These are phyloP conservation scores for Arthroderma sp. DNA, from an alignment of 2,329 filamentous ascomycete genomes.

Conservation along the genomic window DNA sequence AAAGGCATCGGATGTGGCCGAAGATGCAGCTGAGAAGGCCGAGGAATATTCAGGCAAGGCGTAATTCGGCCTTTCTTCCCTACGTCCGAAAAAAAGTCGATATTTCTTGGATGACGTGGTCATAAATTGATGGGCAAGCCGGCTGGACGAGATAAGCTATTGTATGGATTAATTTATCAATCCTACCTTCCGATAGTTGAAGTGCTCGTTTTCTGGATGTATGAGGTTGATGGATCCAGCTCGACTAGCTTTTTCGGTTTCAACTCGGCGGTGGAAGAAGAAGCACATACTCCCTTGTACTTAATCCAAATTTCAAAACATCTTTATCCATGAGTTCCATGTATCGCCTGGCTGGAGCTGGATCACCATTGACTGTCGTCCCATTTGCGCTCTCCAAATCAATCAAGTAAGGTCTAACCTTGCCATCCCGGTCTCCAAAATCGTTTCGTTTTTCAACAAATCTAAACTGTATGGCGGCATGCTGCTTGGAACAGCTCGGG, in stretches of 20 bases:
- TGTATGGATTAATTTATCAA: background rate
- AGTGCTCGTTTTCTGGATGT: background rate
- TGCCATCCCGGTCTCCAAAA: conserved; percentile 69
- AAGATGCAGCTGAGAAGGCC: conserved; percentile 21
- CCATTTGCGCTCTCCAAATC: conserved; percentile 92
- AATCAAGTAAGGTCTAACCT: conserved; percentile 76
- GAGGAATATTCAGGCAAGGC: conserved; percentile 20
- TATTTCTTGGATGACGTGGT: background rate
- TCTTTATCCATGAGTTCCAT: conserved; percentile 81
- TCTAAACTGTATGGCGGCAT: conserved; percentile 88
- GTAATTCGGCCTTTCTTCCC: conserved; percentile 4
- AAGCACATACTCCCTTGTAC: conserved; percentile 86
- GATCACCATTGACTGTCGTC: conserved; percentile 66
- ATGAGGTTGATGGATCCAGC: background rate
- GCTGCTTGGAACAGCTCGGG: conserved; percentile 87
- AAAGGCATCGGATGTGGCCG: conserved; percentile 23
- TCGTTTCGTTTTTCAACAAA: conserved; percentile 73
- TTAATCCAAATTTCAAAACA: conserved; percentile 75
- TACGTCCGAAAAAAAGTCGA: background rate
- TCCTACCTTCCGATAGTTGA: background rate
- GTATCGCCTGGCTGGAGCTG: conserved; percentile 63
- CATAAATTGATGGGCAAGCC: background rate
- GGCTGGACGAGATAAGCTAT: no score
- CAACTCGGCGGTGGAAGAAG: conserved; percentile 52
- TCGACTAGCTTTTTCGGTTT: background rate